Evolutionary conservation across 257 asterid species (phyloP), one percentile per base, ranked within the genome.

Genomic region (Jasminum sambac): DNA sequence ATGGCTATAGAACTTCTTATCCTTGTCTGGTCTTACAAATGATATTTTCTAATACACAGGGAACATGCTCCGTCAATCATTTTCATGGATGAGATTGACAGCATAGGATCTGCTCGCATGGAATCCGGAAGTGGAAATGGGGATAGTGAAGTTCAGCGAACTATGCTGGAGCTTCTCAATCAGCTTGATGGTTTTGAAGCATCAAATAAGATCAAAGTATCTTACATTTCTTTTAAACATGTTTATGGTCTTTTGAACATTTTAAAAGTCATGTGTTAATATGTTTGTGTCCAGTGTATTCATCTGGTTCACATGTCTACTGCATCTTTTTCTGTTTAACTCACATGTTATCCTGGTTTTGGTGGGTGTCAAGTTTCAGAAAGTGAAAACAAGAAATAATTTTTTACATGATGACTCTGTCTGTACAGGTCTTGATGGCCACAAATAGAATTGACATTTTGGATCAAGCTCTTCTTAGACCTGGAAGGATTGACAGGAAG

Each of bases 151-250:
- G 98, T 92, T 61, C 96, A 90, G 81, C 78, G 96, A 52, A 92
- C 97, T 43, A 92, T 92, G 97, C 73, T 90, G 73, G 98, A 92
- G 82, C 96, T 92, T 80, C 92, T 92, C 67, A 92, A 92, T 78
- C 98, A 92, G 71, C 96, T 92, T 46, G 98, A 92, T 80, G 98
- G 98, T 30, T 92, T 92, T 79, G 98, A 92, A 80, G 97, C 96
- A 48, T 92, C 98, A 50, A 92, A 92, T 71, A 92, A 90, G 85
- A 92, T 90, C 17, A 92, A 92, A 67, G 98, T 86, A 66, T 40
- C 62, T 72, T 60, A 43, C 9, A 1, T 6, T 40, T 34, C 50
- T 52, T 37, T n/a, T 42, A n/a, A 19, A 23, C 74, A 66, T 64
- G 41, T 39, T 25, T 43, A 44, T 26, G 48, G 64, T 21, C 58